These are phyloP conservation scores for Colletotrichum neosansevieriae DNA, from an alignment of 2,329 filamentous ascomycete species.

Conservation along the genomic window DNA sequence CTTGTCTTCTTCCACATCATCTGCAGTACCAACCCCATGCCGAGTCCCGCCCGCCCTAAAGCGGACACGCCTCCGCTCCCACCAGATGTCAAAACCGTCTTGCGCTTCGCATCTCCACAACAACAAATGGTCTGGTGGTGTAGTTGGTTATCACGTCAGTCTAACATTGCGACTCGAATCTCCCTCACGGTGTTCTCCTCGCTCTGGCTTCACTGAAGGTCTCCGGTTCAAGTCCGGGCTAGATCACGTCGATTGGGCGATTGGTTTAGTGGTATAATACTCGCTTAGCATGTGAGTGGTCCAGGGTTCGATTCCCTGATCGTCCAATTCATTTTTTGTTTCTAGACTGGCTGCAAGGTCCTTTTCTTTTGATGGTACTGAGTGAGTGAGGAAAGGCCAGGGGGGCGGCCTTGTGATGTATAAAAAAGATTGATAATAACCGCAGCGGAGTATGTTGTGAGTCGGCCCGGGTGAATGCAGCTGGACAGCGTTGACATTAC, in stretches of 20 bases:
- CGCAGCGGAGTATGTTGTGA: too few relatives aligned
- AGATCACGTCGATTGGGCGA: slow-evolving; percentile 18
- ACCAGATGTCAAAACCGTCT: neutral
- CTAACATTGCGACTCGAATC: slow-evolving; percentile 50
- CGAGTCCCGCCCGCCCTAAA: neutral
- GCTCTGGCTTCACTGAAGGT: slow-evolving; percentile 29
- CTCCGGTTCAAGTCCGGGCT: slow-evolving; percentile 34
- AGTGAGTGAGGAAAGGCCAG: too few relatives aligned
- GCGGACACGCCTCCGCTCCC: neutral
- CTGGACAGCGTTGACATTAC: neutral
- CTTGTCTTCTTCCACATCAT: too few relatives aligned
- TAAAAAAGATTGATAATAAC: too few relatives aligned
- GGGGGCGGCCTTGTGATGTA: too few relatives aligned
- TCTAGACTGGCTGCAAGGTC: too few relatives aligned
- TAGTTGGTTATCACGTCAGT: slow-evolving; percentile 64
- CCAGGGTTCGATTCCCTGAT: slow-evolving; percentile 35
- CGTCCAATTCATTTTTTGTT: slow-evolving; percentile 30
- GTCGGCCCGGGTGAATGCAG: too few relatives aligned
- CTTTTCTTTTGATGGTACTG: too few relatives aligned
- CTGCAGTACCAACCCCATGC: neutral
- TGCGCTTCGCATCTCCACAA: fast-evolving
- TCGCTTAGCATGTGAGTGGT: slow-evolving; percentile 36
- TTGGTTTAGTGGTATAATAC: slow-evolving; percentile 40
- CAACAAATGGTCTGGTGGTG: slow-evolving; percentile 44
- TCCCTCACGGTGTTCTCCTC: neutral